Conservation (phyloP, 108 stramenopile species). For the Discostella stelligeroides region DNA sequence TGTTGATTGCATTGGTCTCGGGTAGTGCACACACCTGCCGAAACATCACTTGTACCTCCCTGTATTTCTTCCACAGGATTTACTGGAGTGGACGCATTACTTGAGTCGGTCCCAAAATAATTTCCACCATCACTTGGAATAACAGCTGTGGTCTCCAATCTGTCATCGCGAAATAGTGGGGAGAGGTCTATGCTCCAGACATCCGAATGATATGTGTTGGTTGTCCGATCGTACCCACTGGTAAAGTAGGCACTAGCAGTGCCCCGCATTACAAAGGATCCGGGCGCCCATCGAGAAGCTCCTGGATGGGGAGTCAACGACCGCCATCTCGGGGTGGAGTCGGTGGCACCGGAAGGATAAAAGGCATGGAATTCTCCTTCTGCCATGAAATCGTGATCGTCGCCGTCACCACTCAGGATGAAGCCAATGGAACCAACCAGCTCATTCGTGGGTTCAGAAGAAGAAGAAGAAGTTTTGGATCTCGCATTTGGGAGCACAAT, state of each 20-base stretch:
- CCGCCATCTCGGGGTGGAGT: constrained; percentile 12
- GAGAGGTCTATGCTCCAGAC: constrained; percentile 45
- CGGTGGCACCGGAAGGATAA: constrained; percentile 2
- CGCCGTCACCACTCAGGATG: constrained; percentile 45
- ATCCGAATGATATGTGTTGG: constrained; percentile 12
- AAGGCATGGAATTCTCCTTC: constrained; percentile 51
- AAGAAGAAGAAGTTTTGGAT: too few relatives aligned
- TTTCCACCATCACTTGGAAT: background rate
- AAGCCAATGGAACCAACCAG: constrained; percentile 38
- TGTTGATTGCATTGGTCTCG: background rate
- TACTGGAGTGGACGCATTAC: background rate
- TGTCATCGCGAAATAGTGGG: constrained; percentile 19
- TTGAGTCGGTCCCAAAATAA: background rate
- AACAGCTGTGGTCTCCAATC: too few relatives aligned
- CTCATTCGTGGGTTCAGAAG: too few relatives aligned
- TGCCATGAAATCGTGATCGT: constrained; percentile 38
- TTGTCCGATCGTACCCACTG: constrained; percentile 31
- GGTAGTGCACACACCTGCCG: background rate
- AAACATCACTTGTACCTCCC: background rate
- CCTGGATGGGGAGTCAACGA: constrained; percentile 47
- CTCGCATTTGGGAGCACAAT: constrained; percentile 13
- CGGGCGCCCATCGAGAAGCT: constrained; percentile 50
- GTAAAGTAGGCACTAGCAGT: constrained; percentile 25
- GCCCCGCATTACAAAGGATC: constrained; percentile 49
- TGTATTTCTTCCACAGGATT: background rate